Base-by-base conservation (phyloP, 2,329 filamentous ascomycete species). In the Tolypocladium amazonense region DNA sequence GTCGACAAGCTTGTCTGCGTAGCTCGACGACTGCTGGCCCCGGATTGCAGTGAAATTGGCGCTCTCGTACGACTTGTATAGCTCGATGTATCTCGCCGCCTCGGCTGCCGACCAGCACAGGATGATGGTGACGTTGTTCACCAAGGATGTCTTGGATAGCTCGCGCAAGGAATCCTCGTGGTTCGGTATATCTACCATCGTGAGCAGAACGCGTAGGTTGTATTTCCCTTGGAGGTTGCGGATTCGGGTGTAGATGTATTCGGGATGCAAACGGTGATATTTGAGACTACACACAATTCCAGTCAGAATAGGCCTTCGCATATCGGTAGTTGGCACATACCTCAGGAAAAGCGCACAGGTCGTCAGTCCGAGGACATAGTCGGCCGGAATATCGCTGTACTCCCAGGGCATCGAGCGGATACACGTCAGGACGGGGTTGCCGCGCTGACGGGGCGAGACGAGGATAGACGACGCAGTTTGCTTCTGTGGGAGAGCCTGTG, bases 221-320 rank as follows among this genome's bases (percentile, higher is more conserved):
- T 95, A 97, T 75, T 89, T 90, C 57, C 89, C 90, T 57, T 89
- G 89, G 5, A 99, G 79, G 56, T 87, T 85, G 58, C 89, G 88
- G 66, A 99, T 95, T 60, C 94, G 88, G 30, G 88, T 92, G 77
- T 97, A 97, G 68, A 99, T 91, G 77, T 99, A 99, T 75, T 99
- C 94, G 0, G 94, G 94, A 70, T 99, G 94, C 58, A 99, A 81
- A 35, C 93, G 90, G 74, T 99, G 94, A 74, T 99, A 99, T 74
- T 97, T 99, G 59, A 99, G 82, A 56, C 90, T 81, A 59, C 30
- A 4, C 4, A 20, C n/a, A n/a, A 37, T 11, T 25, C 1, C 30
- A 14, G 39, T 65, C 23, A 64, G 59, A 11, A 45, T 20, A 2
- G 6, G 12, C 12, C 6, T n/a, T 33, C 11, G 7, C 39, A 7